Conservation (phyloP, 345 rosid species). For the Citrus unshiu region DNA sequence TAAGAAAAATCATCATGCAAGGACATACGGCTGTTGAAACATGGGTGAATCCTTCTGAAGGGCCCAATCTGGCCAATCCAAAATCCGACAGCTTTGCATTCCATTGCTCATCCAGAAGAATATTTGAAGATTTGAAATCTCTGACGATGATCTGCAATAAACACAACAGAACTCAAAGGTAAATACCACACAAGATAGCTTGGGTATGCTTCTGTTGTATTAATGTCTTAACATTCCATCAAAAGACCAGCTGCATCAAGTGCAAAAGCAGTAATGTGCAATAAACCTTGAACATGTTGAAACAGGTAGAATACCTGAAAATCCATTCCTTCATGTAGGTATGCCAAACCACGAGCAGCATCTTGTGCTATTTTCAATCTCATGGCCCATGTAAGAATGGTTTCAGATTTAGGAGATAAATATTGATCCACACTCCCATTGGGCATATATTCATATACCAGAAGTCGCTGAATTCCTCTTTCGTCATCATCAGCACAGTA, state of each 20-base stretch:
- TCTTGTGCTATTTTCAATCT: constrained; percentile 87
- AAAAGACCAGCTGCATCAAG: neutral
- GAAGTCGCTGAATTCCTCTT: constrained; percentile 84
- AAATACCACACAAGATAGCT: neutral
- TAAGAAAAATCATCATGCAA: neutral
- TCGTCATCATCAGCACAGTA: constrained; percentile 96
- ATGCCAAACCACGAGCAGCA: constrained; percentile 81
- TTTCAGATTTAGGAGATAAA: constrained; percentile 42
- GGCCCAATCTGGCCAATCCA: constrained; percentile 94
- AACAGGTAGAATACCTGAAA: constrained; percentile 55
- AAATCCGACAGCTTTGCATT: constrained; percentile 96
- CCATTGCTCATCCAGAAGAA: constrained; percentile 83
- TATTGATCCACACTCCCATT: constrained; percentile 73
- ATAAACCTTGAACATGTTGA: neutral
- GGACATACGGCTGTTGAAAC: constrained; percentile 80
- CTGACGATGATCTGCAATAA: constrained; percentile 66
- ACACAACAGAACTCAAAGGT: constrained; percentile 1
- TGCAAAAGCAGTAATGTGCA: neutral
- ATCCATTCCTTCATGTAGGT: constrained; percentile 85
- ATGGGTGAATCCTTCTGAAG: constrained; percentile 84
- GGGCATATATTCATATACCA: constrained; percentile 82
- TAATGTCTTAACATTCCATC: neutral
- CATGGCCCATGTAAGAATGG: constrained; percentile 75
- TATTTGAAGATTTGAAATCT: constrained; percentile 89
- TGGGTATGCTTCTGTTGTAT: neutral